Evolutionary conservation across 306 rosid species (phyloP), one percentile per base, ranked within the genome.

Genomic region (Cicer arietinum): DNA sequence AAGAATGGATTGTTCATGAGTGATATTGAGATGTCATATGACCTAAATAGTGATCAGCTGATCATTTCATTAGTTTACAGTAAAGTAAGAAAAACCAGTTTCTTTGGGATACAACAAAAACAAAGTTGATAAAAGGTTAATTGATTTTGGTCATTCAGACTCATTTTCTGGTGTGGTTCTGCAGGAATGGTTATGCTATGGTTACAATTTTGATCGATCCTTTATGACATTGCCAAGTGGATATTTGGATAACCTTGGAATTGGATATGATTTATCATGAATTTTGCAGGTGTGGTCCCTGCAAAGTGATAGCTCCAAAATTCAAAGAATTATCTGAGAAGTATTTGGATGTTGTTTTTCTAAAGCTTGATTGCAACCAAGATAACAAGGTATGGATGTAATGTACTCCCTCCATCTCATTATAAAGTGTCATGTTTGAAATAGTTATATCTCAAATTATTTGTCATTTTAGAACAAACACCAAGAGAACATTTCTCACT

Each of bases 221-320:
- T 40, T 52, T 39, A 67, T 72, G 48, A 51, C 45, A 58, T 7
- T 68, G 67, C 70, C n/a, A 10, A 67, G 46, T 53, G 67, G 12
- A 76, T 11, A 69, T 63, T 81, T 78, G 48, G 47, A 78, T 75
- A 50, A 58, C 69, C 44, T 59, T 72, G 18, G 52, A 59, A 64
- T 53, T 66, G 18, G 52, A 59, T 68, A 47, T 78, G 35, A 41
- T 58, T 58, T 58, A 52, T 79, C 67, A 62, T 70, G 78, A 71
- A 18, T 10, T 76, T 39, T 64, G 80, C 83, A 94, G 99, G 99
- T 94, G 99, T 57, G 99, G 99, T 46, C 99, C 97, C 65, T 94
- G 99, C 93, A 94, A 92, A 82, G 94, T 94, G 77, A 94, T 94
- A 7, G 99, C 97, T 67, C 99, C 99, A 35, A 92, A 85, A 76